Evolutionary conservation across 805 yeast genomes (phyloP), one percentile per base, ranked within the genome.

Genomic region (Barnettozyma vustinii): DNA sequence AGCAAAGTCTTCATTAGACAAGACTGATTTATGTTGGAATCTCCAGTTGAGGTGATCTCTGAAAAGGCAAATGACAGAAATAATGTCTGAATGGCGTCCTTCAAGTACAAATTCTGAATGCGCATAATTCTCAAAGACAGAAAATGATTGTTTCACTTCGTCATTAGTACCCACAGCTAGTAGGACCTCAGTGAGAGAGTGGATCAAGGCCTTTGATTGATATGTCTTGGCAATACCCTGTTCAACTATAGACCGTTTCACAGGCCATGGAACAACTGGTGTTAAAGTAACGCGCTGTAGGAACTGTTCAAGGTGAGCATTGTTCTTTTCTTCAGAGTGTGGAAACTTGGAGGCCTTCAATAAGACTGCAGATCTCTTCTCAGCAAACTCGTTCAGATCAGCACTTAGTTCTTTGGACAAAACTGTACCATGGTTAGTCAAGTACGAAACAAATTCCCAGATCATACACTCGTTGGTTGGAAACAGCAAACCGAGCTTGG

Each of bases 181-280:
- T n/a, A 62, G 67, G 52, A 67, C 67, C 54, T 49, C 61, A 56
- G 65, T 70, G 49, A 71, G 73, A 50, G 63, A 59, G 52, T 57
- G 67, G 39, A 64, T 60, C 39, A 70, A 65, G 7, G 49, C 51
- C 20, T 60, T 63, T 37, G 71, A 75, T 55, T 77, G 82, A 49
- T 76, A 78, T 0, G 81, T 75, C 43, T 66, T 70, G 15, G 64
- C 58, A 45, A 75, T 63, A 1, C 75, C 71, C 4, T 62, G 16
- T 66, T 61, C 53, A 62, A 62, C 6, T 44, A 50, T 10, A 54
- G 51, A 59, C n/a, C 35, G 54, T 23, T 50, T 50, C 3, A 44
- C 47, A 16, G 48, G 40, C n/a, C 56, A 42, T 21, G 54, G 51
- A 12, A 61, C 45, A 27, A 64, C 53, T 16, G 42, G 30, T 3